Percentiles rank a stretch among this genome's conserved stretches.
Conservation (phyloP, 768 basidiomycete genomes). For the Leccinum pellstonianum region DNA sequence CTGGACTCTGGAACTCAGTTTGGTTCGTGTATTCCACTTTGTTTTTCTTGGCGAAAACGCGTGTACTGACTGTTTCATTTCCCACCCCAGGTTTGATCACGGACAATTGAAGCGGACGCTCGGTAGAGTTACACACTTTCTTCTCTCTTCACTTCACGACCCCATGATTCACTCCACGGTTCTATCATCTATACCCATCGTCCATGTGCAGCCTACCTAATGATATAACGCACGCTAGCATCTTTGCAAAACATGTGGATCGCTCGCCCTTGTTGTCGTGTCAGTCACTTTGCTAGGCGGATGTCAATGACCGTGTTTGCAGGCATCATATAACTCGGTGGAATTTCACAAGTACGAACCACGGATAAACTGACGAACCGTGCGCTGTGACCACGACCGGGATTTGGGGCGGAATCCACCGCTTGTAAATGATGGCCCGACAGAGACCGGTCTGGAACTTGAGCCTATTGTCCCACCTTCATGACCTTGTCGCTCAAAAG, state of each 20-base stretch:
- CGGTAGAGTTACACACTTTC: slow-evolving; percentile 6
- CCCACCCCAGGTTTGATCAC: slow-evolving; percentile 19
- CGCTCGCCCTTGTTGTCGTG: not conserved
- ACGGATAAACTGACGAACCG: not conserved
- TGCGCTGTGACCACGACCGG: not conserved
- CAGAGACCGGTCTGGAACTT: not conserved
- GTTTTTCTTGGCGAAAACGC: not conserved
- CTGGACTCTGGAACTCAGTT: slow-evolving; percentile 95
- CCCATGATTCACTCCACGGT: slow-evolving; percentile 17
- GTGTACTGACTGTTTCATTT: slow-evolving; percentile 11
- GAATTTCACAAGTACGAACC: not conserved
- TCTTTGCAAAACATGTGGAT: slow-evolving; percentile 18
- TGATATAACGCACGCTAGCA: slow-evolving; percentile 29
- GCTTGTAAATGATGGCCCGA: too few relatives aligned
- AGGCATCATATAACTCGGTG: not conserved
- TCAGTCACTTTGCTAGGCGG: not conserved
- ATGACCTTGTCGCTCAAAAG: not conserved
- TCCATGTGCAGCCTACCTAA: slow-evolving; percentile 28
- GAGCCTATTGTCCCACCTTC: not conserved
- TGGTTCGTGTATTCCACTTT: slow-evolving; percentile 50
- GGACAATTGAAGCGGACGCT: slow-evolving; percentile 2
- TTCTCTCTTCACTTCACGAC: slow-evolving; percentile 17
- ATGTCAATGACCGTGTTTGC: not conserved
- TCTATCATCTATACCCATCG: slow-evolving; percentile 28
- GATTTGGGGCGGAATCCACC: too few relatives aligned